These are phyloP conservation scores for Leccinum uliginosum DNA, from an alignment of 768 basidiomycete species.

Conservation along the genomic window DNA sequence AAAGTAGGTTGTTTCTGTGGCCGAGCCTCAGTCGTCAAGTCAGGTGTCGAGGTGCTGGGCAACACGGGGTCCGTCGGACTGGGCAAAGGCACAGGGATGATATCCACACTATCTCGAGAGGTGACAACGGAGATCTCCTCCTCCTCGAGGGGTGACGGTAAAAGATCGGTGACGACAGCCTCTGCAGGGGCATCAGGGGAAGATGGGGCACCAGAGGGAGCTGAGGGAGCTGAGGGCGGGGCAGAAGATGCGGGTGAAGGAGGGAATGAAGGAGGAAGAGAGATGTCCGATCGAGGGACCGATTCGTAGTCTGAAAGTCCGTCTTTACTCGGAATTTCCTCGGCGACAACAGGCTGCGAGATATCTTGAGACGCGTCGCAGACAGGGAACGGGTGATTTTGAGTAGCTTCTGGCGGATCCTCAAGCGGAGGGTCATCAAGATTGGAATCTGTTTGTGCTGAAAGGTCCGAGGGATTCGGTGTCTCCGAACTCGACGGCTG, in stretches of 20 bases:
- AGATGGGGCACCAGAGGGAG: neutral
- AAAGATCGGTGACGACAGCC: neutral
- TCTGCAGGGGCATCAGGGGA: neutral
- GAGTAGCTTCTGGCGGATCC: neutral
- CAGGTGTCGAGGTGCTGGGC: conserved; percentile 10
- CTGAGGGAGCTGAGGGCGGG: neutral
- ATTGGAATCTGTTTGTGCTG: neutral
- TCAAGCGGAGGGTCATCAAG: neutral
- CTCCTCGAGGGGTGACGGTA: neutral
- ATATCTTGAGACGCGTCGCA: conserved; percentile 2
- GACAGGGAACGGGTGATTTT: neutral
- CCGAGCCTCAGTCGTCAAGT: neutral
- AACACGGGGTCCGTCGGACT: conserved; percentile 1
- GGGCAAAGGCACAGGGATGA: conserved; percentile 1
- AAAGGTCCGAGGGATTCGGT: conserved; percentile 1
- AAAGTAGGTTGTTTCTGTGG: conserved; percentile 33
- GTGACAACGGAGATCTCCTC: neutral
- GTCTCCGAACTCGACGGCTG: neutral
- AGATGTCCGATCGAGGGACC: conserved; percentile 11
- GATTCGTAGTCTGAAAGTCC: conserved; percentile 13
- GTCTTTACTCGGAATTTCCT: conserved; percentile 4
- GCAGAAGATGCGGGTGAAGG: neutral
- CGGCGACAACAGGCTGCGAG: neutral
- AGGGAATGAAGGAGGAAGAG: conserved; percentile 5
- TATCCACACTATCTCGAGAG: neutral